Evolutionary conservation across 2,329 filamentous ascomycete species (phyloP).

Genomic region (Neocatenulostroma microsporum): DNA sequence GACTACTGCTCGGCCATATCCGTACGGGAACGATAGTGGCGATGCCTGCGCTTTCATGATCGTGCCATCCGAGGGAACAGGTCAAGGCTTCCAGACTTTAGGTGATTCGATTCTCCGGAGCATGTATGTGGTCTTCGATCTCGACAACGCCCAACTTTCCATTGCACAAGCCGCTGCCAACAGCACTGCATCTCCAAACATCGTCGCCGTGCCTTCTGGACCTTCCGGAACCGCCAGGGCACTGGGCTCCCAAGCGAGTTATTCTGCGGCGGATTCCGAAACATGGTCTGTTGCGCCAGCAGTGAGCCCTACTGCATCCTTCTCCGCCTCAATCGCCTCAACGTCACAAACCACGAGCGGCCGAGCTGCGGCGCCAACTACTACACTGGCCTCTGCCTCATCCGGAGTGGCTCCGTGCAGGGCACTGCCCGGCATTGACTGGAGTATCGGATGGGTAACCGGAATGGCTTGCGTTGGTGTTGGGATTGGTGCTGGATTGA

Average conservation of each 20-base stretch:
- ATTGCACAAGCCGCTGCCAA: constrained; percentile 25
- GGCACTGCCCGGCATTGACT: too few relatives aligned
- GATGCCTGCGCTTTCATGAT: constrained; percentile 23
- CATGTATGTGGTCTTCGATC: constrained; percentile 30
- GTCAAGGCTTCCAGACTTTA: constrained; percentile 18
- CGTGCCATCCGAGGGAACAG: constrained; percentile 8
- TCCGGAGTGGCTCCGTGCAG: too few relatives aligned
- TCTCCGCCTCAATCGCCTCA: too few relatives aligned
- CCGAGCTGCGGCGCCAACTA: too few relatives aligned
- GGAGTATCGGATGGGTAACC: too few relatives aligned
- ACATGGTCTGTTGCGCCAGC: constrained; percentile 16
- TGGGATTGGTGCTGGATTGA: too few relatives aligned
- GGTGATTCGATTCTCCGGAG: constrained; percentile 26
- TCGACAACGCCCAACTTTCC: constrained; percentile 28
- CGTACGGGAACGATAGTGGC: constrained; percentile 10
- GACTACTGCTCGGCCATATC: constrained; percentile 13
- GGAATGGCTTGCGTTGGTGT: too few relatives aligned
- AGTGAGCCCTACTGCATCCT: too few relatives aligned
- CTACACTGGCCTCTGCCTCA: too few relatives aligned
- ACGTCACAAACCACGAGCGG: too few relatives aligned
- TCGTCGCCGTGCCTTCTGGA: constrained; percentile 21
- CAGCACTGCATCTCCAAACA: constrained; percentile 12
- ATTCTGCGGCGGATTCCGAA: constrained; percentile 9
- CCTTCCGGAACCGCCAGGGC: constrained; percentile 21
- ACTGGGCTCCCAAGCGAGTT: constrained; percentile 10